Percentiles rank a stretch among this genome's conserved stretches.
phyloP scores from a whole-genome alignment of 1,139 yeast species.

The Blastobotrys proliferans region DNA sequence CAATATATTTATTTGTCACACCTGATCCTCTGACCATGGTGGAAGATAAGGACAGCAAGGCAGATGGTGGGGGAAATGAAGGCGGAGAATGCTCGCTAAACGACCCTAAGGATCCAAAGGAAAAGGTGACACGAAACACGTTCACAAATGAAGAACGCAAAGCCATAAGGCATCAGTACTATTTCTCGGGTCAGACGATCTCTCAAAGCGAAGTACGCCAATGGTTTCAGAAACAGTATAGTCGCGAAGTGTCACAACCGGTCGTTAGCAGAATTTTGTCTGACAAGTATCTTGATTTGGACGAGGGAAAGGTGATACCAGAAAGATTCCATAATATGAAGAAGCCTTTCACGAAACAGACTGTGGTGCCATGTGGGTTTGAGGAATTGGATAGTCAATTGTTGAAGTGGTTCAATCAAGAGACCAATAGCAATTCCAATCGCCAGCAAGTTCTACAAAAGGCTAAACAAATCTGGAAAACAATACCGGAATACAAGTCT shows the following conservation, averaged over 20 bases:
- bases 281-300: slow-evolving; percentile 6
- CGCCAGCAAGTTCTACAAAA: too few species aligned
- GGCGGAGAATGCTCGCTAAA: too few species aligned
- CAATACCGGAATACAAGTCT: background rate
- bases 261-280: slow-evolving; percentile 8
- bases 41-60: too few species aligned
- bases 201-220: slow-evolving; percentile 9
- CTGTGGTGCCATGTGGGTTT: too few species aligned
- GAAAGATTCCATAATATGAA: slow-evolving; percentile 7
- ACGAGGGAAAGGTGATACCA: slow-evolving; percentile 7
- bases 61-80: too few species aligned
- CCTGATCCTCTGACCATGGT: too few species aligned
- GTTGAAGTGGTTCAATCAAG: too few species aligned
- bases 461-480: slow-evolving; percentile 1
- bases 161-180: slow-evolving; percentile 8
- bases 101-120: too few species aligned
- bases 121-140: slow-evolving; percentile 9
- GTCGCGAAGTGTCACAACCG: slow-evolving; percentile 10
- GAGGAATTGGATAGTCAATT: too few species aligned
- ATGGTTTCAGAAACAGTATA: slow-evolving; percentile 9
- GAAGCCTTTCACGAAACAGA: too few species aligned
- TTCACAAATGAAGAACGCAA: slow-evolving; percentile 9
- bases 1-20: too few species aligned
- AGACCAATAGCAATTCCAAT: too few species aligned
- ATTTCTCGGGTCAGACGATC: slow-evolving; percentile 5